These are phyloP conservation scores for Yamadazyma diospyri DNA, from an alignment of 1,139 yeast genomes.

Conservation along the genomic window DNA sequence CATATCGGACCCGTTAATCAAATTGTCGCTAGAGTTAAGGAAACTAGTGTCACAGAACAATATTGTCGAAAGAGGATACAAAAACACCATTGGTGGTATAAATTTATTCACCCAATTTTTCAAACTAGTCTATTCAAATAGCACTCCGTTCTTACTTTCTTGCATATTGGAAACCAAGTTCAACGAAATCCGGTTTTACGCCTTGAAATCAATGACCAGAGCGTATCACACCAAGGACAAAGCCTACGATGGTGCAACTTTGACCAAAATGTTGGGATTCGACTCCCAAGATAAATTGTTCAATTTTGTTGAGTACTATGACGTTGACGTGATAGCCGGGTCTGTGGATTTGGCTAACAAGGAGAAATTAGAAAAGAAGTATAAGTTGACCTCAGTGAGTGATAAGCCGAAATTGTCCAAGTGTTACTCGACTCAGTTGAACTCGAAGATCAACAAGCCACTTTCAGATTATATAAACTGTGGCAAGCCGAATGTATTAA, in stretches of 20 bases:
- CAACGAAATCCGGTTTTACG: slow-evolving; percentile 74
- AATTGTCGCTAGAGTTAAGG: slow-evolving; percentile 68
- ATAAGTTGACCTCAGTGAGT: slow-evolving; percentile 40
- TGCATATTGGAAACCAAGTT: slow-evolving; percentile 80
- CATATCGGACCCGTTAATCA: slow-evolving; percentile 55
- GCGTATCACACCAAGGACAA: slow-evolving; percentile 71
- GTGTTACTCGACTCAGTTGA: slow-evolving; percentile 53
- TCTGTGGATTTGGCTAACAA: slow-evolving; percentile 57
- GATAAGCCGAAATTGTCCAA: slow-evolving; percentile 54
- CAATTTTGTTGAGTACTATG: slow-evolving; percentile 62
- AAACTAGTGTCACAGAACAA: slow-evolving; percentile 63
- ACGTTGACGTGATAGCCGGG: slow-evolving; percentile 42
- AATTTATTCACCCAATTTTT: slow-evolving; percentile 69
- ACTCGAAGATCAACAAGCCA: slow-evolving; percentile 34
- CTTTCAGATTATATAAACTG: slow-evolving; percentile 34
- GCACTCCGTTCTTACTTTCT: slow-evolving; percentile 66
- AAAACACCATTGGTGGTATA: slow-evolving; percentile 56
- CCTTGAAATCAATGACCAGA: slow-evolving; percentile 64
- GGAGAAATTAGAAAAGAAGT: slow-evolving; percentile 39
- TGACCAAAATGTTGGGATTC: slow-evolving; percentile 60
- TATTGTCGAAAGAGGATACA: slow-evolving; percentile 54
- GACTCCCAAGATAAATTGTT: slow-evolving; percentile 52
- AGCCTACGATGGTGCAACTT: slow-evolving; percentile 50
- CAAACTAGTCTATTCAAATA: slow-evolving; percentile 40
- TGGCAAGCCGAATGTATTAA: slow-evolving; percentile 33